These are phyloP conservation scores for Parathielavia hyrcaniae DNA, from an alignment of 495 filamentous ascomycete genomes.

Conservation along the genomic window DNA sequence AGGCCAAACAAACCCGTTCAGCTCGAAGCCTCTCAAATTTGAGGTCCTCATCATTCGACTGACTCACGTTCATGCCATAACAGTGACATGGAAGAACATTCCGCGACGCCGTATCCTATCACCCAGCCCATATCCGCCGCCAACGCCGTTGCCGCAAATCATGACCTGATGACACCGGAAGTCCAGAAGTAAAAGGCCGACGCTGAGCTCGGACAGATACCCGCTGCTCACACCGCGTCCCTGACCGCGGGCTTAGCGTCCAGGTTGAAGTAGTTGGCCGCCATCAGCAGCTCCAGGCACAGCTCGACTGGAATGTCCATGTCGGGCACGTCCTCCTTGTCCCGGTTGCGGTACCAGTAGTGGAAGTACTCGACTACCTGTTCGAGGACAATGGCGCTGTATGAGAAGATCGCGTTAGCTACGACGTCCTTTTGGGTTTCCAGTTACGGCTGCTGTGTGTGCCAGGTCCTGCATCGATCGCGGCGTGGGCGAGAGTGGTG, in stretches of 20 bases:
- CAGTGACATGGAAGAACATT: not conserved
- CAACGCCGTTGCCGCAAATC: not conserved
- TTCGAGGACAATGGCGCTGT: conserved; percentile 74
- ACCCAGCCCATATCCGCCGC: not conserved
- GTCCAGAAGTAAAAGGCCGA: not conserved
- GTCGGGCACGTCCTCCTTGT: conserved; percentile 73
- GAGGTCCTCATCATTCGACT: not conserved
- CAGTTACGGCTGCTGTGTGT: not conserved
- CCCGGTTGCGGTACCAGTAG: conserved; percentile 76
- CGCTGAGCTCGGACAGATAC: not conserved
- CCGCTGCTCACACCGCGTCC: not conserved
- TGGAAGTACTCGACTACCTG: conserved; percentile 89
- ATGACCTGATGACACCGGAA: not conserved
- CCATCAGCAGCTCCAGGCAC: conserved; percentile 83
- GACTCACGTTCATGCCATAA: conserved; percentile 1
- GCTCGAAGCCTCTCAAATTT: not conserved
- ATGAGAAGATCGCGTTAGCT: conserved; percentile 4
- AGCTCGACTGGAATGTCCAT: conserved; percentile 86
- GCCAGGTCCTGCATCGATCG: no score
- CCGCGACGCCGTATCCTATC: conserved; percentile 3
- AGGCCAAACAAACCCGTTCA: not conserved
- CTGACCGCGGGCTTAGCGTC: conserved; percentile 26
- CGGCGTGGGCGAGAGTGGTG: not conserved
- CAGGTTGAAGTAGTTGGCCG: conserved; percentile 69
- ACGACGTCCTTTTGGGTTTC: not conserved